phyloP scores from a whole-genome alignment of 495 filamentous ascomycete species.

The Rostrohypoxylon terebratum region DNA sequence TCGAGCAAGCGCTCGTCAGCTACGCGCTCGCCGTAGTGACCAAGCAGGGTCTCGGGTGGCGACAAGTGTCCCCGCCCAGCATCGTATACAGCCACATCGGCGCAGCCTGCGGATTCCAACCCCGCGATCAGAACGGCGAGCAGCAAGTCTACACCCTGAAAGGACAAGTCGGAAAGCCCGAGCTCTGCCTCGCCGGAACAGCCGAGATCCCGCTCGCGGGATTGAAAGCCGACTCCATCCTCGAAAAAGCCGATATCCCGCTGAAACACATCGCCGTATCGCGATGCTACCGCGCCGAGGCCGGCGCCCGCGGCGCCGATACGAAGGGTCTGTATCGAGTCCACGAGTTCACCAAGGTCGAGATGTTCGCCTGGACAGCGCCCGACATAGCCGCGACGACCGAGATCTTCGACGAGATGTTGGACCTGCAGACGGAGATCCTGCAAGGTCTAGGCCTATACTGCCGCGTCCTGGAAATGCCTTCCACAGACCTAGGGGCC shows the following conservation, averaged over 20 bases:
- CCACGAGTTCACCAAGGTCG: slow-evolving; percentile 99
- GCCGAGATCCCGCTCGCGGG: slow-evolving; percentile 95
- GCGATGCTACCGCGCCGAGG: slow-evolving; percentile 93
- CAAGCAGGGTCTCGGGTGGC: slow-evolving; percentile 72
- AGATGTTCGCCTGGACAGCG: slow-evolving; percentile 89
- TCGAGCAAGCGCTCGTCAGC: slow-evolving; percentile 92
- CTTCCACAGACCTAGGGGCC: slow-evolving; percentile 85
- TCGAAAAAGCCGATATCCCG: slow-evolving; percentile 74
- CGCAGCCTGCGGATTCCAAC: slow-evolving; percentile 90
- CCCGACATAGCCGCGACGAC: slow-evolving; percentile 60
- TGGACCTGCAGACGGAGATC: slow-evolving; percentile 87
- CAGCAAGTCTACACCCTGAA: slow-evolving; percentile 88
- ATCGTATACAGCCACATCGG: slow-evolving; percentile 94
- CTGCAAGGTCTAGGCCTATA: slow-evolving; percentile 79
- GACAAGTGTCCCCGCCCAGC: slow-evolving; percentile 81
- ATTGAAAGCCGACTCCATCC: slow-evolving; percentile 80
- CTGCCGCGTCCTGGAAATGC: slow-evolving; percentile 93
- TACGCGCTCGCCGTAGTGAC: slow-evolving; percentile 80
- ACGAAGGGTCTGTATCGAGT: slow-evolving; percentile 97
- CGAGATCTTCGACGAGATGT: slow-evolving; percentile 81
- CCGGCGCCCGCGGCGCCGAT: slow-evolving; percentile 86
- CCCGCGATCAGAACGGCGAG: slow-evolving; percentile 88
- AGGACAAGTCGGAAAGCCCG: slow-evolving; percentile 69
- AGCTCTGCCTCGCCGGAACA: slow-evolving; percentile 81
- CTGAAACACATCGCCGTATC: slow-evolving; percentile 84